phyloP scores from a whole-genome alignment of 1,284 basidiomycete species.

The Papiliotrema flavescens region DNA sequence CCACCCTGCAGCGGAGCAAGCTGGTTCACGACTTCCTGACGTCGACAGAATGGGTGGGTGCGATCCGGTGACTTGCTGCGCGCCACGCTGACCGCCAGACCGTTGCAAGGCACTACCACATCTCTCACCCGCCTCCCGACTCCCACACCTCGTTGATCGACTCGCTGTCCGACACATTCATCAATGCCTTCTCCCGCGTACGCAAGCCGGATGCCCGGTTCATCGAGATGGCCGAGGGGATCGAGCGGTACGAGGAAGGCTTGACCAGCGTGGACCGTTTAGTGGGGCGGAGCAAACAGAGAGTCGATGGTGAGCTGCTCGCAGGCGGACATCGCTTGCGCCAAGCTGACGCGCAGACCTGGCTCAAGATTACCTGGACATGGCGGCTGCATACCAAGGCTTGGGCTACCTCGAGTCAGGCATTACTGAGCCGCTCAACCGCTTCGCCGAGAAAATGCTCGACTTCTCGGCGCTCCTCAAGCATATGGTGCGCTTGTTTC shows the following conservation, averaged over 20 bases:
- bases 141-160: conserved; percentile 79
- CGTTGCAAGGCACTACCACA: conserved; percentile 91
- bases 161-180: conserved; percentile 88
- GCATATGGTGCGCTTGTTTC: conserved; percentile 62
- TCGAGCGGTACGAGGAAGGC: conserved; percentile 94
- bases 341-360: conserved; percentile 61
- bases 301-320: conserved; percentile 75
- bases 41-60: conserved; percentile 91
- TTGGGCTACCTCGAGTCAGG: conserved; percentile 96
- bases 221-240: conserved; percentile 78
- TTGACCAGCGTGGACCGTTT: conserved; percentile 74
- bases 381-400: conserved; percentile 91
- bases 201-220: conserved; percentile 96
- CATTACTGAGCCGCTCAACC: conserved; percentile 92
- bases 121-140: conserved; percentile 82
- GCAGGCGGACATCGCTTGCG: background rate
- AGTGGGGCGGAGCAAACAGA: conserved; percentile 66
- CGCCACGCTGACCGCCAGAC: conserved; percentile 60
- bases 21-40: conserved; percentile 89
- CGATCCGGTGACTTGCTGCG: background rate
- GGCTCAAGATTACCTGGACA: conserved; percentile 91
- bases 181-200: conserved; percentile 86
- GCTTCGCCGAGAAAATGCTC: conserved; percentile 89
- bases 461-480: conserved; percentile 85
- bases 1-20: conserved; percentile 87